Percentiles rank a stretch among this genome's conserved stretches.
phyloP scores from a whole-genome alignment of 1,284 basidiomycete species.

The Schizopora paradoxa region DNA sequence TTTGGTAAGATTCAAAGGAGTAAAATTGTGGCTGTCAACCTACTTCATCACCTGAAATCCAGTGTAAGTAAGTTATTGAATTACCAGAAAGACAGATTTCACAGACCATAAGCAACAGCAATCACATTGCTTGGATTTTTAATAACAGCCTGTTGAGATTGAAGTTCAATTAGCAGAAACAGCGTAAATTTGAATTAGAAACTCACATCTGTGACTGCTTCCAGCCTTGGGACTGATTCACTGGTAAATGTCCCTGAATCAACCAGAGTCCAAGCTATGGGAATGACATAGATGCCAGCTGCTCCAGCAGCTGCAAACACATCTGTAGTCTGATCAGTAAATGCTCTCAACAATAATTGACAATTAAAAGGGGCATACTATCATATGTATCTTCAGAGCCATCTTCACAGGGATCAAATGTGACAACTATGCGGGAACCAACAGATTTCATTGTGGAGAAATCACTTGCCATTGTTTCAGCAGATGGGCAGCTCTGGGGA shows the following conservation, averaged over 20 bases:
- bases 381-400: slow-evolving; percentile 14
- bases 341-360: too few species aligned
- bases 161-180: too few species aligned
- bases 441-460: slow-evolving; percentile 12
- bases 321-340: not conserved
- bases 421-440: slow-evolving; percentile 16
- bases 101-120: slow-evolving; percentile 11
- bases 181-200: too few species aligned
- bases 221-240: slow-evolving; percentile 13
- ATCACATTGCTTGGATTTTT: slow-evolving; percentile 8
- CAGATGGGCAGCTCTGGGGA: slow-evolving; percentile 13
- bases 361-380: slow-evolving; percentile 3
- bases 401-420: slow-evolving; percentile 17
- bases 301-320: slow-evolving; percentile 15
- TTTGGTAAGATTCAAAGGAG: not conserved
- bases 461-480: slow-evolving; percentile 1
- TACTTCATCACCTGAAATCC: not conserved
- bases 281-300: slow-evolving; percentile 15
- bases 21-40: not conserved
- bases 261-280: slow-evolving; percentile 15
- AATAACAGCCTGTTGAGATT: slow-evolving; percentile 15
- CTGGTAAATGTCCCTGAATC: slow-evolving; percentile 7
- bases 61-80: not conserved
- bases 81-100: not conserved
- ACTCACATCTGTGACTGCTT: slow-evolving; percentile 15